Percentiles rank a stretch among this genome's conserved stretches.
Evolutionary conservation across 441 rosid species (phyloP).

Genomic region (Brassica hybrid): DNA sequence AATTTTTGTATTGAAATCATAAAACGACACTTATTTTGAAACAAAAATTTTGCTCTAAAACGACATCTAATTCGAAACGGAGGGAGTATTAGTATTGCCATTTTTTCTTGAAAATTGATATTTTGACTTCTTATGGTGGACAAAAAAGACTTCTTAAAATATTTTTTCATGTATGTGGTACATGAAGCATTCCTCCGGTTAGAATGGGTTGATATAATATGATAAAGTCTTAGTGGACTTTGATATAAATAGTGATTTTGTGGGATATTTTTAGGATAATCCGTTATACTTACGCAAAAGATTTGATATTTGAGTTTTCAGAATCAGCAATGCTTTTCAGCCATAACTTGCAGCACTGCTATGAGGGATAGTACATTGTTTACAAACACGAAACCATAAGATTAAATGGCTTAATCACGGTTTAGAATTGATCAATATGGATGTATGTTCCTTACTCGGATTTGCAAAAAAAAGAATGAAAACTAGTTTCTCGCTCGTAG

Average conservation of each 20-base stretch:
- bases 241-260: no score
- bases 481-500: neutral
- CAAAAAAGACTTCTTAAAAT: neutral
- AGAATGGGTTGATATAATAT: neutral
- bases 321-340: neutral
- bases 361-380: neutral
- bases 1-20: no score
- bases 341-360: neutral
- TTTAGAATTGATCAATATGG: neutral
- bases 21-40: no score
- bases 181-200: no score
- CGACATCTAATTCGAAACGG: no score
- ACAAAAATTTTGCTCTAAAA: no score
- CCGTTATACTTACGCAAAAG: neutral
- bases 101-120: constrained; percentile 1
- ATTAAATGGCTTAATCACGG: neutral
- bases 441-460: neutral
- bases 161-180: neutral
- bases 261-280: neutral
- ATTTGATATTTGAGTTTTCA: neutral
- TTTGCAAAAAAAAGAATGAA: neutral
- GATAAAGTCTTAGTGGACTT: neutral
- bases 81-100: neutral
- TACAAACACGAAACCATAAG: neutral
- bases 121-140: neutral